Evolutionary conservation across 257 asterid species (phyloP), one percentile per base, ranked within the genome.

Genomic region (Echium plantagineum): DNA sequence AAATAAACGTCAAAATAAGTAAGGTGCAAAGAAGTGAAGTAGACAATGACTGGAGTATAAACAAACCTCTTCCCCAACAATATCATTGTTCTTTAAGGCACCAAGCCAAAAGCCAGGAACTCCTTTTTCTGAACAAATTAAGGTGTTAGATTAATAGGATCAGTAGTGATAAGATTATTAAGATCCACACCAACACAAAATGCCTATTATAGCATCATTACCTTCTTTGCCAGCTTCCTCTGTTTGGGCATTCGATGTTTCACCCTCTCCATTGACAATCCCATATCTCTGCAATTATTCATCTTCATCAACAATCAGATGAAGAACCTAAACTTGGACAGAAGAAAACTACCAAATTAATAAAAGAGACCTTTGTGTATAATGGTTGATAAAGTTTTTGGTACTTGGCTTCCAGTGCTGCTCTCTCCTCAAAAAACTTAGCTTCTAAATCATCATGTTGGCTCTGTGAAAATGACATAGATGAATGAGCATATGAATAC

Each of bases 51-150:
- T 15, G 5, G 22, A 62, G 30, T 48, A 17, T 5, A 20, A 68
- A 63, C 75, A 32, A 28, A 89, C 96, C 94, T 86, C 95, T 60
- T 86, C 86, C n/a, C 80, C 83, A 19, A 77, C 71, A 53, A 84
- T 78, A 58, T 79, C 94, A 57, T 84, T 89, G 69, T 79, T 86
- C 65, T 86, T 89, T 89, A 89, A 73, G 51, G 94, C 94, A 62
- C 61, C 73, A 6, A 89, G 81, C 94, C 95, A 89, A 78, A 89
- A 89, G 70, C 78, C 78, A 57, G 97, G 97, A 38, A 85, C 85
- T 8, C 97, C 97, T 65, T 80, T 89, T 67, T 70, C 95, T 77
- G 74, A 65, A 66, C 47, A 21, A 60, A 30, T 1, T 24, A 24
- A n/a, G n/a, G n/a, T n/a, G 26, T 24, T 24, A 24, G n/a, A n/a